Evolutionary conservation across 1,284 basidiomycete species (phyloP), one percentile per base, ranked within the genome.

Genomic region (Ganoderma resinaceum): DNA sequence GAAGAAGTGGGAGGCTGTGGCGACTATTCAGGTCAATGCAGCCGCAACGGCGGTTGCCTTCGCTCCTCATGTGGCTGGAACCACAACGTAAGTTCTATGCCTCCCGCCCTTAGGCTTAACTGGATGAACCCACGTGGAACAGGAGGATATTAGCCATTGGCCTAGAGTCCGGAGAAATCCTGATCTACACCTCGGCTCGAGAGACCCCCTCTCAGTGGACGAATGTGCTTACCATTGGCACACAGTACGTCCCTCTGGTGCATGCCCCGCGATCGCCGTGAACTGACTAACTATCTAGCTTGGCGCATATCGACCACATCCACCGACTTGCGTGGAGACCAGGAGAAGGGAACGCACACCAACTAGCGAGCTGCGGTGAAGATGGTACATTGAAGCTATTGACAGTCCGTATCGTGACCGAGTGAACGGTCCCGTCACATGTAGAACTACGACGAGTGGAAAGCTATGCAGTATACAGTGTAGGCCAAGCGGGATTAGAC

Each of bases 361-460:
- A 82, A 66, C 80, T 89, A 33, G 88, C 87, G 31, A 85, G 84
- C 63, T 89, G 87, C 73, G 91, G 92, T 79, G 92, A 94, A 83
- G 93, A 95, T 84, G 90, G 92, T 83, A 90, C 90, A 84, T 81
- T 93, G 82, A 91, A 87, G 81, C 84, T 94, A 84, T 81, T 88
- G 80, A 82, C 81, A 78, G 84, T 93, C 81, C 84, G 81, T 75
- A 78, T 82, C 67, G 76, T 68, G 66, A 68, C 78, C 78, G 74
- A 77, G 77, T 78, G 75, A 80, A 61, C 64, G 72, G 78, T 78
- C 72, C 76, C 76, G 82, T 73, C 77, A 81, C 81, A 78, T 80
- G 81, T 84, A 72, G 74, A 71, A 69, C 67, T 77, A 76, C 82
- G 80, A 77, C 80, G 82, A 81, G 81, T 60, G 63, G 78, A 85